Evolutionary conservation across 1,284 basidiomycete species (phyloP), one percentile per base, ranked within the genome.

Genomic region (Ganoderma multipileum): DNA sequence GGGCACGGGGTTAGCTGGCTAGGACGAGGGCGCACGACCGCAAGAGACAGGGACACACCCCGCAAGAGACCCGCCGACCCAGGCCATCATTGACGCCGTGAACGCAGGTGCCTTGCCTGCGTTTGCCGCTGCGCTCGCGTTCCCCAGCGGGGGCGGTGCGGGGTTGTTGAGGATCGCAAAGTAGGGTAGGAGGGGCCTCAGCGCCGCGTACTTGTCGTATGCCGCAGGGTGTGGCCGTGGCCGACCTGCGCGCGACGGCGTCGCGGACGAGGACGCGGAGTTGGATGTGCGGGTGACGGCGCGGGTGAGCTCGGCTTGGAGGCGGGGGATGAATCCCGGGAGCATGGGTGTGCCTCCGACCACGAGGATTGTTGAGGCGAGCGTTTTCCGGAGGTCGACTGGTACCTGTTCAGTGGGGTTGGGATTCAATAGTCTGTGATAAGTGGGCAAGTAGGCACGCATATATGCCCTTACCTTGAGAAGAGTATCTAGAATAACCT

Each of bases 11-110:
- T 58, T 33, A 42, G n/a, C 9, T 36, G 18, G n/a, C 11, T 42
- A 47, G 52, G 28, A 2, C 14, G 39, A 33, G 66, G 52, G 65
- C 26, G 12, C 1, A 26, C n/a, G 26, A 26, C 11, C 3, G n/a
- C 23, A 26, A 23, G 23, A n/a, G 60, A 65, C 65, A 30, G 20
- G 7, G n/a, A 72, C 91, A 73, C 79, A 95, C 92, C 96, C 97
- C 2, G 95, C 94, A 18, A 98, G 80, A 42, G 94, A 96, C 0
- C 95, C 96, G 3, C 96, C 96, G n/a, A 98, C 90, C 96, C 96
- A 98, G 0, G 92, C 86, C 79, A 96, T 84, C 42, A 90, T 84
- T 1, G 90, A 89, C 2, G 95, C 91, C 7, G 90, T 83, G 81
- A 96, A 97, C 0, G 94, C 92, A 0, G 96, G 96, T 0, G 94